Evolutionary conservation across 495 filamentous ascomycete genomes (phyloP).

Genomic region (Aspergillus affinis): DNA sequence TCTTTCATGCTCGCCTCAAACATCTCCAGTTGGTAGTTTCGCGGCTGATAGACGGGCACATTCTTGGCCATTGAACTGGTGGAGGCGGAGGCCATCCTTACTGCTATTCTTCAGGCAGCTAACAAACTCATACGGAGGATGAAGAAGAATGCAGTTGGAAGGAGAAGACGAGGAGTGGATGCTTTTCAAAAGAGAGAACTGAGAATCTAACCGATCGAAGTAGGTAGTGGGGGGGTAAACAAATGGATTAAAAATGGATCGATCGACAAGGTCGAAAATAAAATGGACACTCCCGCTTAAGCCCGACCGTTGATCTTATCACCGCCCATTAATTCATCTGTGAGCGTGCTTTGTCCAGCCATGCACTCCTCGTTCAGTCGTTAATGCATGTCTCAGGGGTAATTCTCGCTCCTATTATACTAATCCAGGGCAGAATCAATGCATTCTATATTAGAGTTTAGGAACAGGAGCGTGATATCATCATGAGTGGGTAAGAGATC

Average conservation of each 20-base stretch:
- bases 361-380: not conserved
- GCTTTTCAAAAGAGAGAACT: not conserved
- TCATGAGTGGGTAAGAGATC: not conserved
- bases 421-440: too few species aligned
- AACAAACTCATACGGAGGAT: not conserved
- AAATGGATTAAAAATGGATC: not conserved
- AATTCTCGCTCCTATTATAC: too few species aligned
- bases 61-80: slow-evolving; percentile 10
- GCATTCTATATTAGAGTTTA: not conserved
- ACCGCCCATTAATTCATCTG: too few species aligned
- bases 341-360: not conserved
- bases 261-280: not conserved
- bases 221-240: not conserved
- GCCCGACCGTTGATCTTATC: not conserved
- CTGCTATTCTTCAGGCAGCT: not conserved
- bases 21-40: slow-evolving; percentile 91
- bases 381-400: too few species aligned
- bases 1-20: slow-evolving; percentile 72
- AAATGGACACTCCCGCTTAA: not conserved
- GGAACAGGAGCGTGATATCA: not conserved
- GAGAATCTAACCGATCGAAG: not conserved
- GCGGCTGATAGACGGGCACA: slow-evolving; percentile 39
- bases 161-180: too few species aligned
- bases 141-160: not conserved
- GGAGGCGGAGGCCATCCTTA: slow-evolving; percentile 5